Conservation (phyloP, 2,329 filamentous ascomycete species). For the Beauveria australis region DNA sequence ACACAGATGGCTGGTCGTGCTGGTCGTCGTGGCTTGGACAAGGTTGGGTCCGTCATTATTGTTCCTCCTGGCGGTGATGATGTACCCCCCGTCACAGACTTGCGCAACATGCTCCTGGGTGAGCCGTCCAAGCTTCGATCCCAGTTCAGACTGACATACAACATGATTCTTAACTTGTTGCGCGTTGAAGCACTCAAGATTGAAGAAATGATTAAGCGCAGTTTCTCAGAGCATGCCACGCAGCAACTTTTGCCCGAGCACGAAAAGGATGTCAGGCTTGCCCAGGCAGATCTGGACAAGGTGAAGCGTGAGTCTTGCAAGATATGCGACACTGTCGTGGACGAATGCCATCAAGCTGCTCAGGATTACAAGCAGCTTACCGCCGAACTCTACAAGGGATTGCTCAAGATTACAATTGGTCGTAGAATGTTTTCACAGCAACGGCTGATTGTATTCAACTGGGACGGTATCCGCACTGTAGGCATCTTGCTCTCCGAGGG, state of each 20-base stretch:
- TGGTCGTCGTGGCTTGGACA: slow-evolving; percentile 84
- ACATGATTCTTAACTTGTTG: slow-evolving; percentile 96
- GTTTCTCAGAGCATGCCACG: slow-evolving; percentile 96
- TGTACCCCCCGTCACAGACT: slow-evolving; percentile 72
- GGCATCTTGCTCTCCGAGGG: slow-evolving; percentile 76
- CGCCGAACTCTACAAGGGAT: slow-evolving; percentile 65
- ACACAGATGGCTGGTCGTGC: slow-evolving; percentile 98
- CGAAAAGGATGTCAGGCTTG: slow-evolving; percentile 86
- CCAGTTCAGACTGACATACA: slow-evolving; percentile 95
- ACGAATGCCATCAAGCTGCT: slow-evolving; percentile 71
- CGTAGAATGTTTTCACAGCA: slow-evolving; percentile 69
- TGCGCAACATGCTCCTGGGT: slow-evolving; percentile 91
- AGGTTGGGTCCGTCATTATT: slow-evolving; percentile 89
- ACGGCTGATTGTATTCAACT: slow-evolving; percentile 74
- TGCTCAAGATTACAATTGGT: slow-evolving; percentile 74
- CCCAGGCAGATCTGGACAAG: slow-evolving; percentile 84
- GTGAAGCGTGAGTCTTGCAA: slow-evolving; percentile 78
- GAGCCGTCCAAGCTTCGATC: slow-evolving; percentile 92
- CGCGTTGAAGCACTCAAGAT: slow-evolving; percentile 96
- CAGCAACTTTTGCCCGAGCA: slow-evolving; percentile 91
- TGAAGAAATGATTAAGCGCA: slow-evolving; percentile 99
- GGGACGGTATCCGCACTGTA: slow-evolving; percentile 73
- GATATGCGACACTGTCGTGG: slow-evolving; percentile 73
- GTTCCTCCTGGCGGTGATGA: slow-evolving; percentile 72
- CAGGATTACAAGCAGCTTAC: slow-evolving; percentile 77